Evolutionary conservation across 371 early-diverging fungal genomes (phyloP), one percentile per base, ranked within the genome.

Genomic region (Mucor ambiguus): DNA sequence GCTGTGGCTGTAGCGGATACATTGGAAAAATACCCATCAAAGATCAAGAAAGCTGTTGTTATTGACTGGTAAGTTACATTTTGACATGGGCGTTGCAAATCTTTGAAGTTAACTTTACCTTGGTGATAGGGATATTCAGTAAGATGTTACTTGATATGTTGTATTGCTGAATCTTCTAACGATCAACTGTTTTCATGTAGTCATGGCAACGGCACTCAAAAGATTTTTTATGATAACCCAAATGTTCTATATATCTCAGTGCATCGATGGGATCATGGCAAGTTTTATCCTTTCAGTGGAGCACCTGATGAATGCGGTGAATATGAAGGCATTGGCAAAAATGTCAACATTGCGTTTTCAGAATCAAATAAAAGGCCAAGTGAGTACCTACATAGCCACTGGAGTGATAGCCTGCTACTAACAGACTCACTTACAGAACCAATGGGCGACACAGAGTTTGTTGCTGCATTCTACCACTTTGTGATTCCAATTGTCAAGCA

Each of bases 121-220:
- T 57, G 14, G 26, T 32, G 18, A 44, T 74, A 81, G 89, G 89
- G 89, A 89, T 73, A 83, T 88, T 59, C 88, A 89, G 84, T 87
- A 83, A 79, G 81, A 22, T 64, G 10, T 61, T 77, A 11, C 14
- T 41, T 18, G 20, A 29, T 20, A 24, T 41, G 26, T 56, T 26
- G n/a, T n/a, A 16, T 20, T 18, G 26, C 18, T 44, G 37, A 22
- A 18, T 46, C 12, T 33, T 29, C 32, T 6, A 3, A 20, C 22
- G 28, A 28, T 64, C 56, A 26, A 41, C n/a, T 38, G 30, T 54
- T 33, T 49, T 35, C 14, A 24, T 44, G 22, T 68, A 85, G 86
- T 56, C 86, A 87, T 63, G 89, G 89, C 33, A 89, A 89, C 66
- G 89, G 89, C 16, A 87, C 87, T 9, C 89, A 89, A 68, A 83